A percentile compares a stretch with the other conserved stretches of the same genome.
phyloP scores from a whole-genome alignment of 2,329 filamentous ascomycete species.

The Didymella arachidicola region DNA sequence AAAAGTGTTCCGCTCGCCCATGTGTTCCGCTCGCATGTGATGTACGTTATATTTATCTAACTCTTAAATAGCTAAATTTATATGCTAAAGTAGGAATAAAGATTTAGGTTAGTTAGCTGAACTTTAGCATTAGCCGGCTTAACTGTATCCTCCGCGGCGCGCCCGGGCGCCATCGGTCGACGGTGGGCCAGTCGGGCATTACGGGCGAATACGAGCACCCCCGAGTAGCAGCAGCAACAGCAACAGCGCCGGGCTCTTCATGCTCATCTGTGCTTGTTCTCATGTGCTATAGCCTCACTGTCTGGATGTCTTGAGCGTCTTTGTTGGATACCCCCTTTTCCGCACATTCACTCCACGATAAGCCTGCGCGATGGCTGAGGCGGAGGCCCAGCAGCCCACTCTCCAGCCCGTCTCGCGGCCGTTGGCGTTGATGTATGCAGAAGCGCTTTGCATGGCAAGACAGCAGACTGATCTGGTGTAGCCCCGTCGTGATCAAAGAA shows the following conservation, averaged over 20 bases:
- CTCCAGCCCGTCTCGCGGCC: slow-evolving; percentile 53
- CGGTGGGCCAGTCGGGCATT: slow-evolving; percentile 24
- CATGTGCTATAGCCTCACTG: slow-evolving; percentile 34
- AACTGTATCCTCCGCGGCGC: too few relatives aligned
- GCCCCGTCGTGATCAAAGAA: slow-evolving; percentile 88
- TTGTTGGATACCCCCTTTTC: slow-evolving; percentile 20
- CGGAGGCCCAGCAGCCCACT: slow-evolving; percentile 39
- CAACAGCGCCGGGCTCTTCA: slow-evolving; percentile 17
- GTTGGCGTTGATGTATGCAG: slow-evolving; percentile 52
- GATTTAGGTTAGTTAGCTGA: too few relatives aligned
- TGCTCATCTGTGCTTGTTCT: slow-evolving; percentile 10
- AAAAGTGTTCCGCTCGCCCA: too few relatives aligned
- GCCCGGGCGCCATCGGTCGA: slow-evolving; percentile 32
- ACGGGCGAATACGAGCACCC: slow-evolving; percentile 24
- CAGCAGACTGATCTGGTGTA: slow-evolving; percentile 42
- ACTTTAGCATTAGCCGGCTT: too few relatives aligned
- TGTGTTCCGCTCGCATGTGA: too few relatives aligned
- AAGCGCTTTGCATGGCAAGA: background rate
- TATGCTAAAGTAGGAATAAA: too few relatives aligned
- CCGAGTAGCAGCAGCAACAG: slow-evolving; percentile 18
- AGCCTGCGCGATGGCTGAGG: slow-evolving; percentile 45
- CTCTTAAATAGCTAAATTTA: too few relatives aligned
- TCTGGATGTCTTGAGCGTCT: slow-evolving; percentile 21
- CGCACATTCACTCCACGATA: background rate
- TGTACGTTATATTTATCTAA: too few relatives aligned